phyloP scores from a whole-genome alignment of 768 basidiomycete species.

The Rhodotorula kratochvilovae region DNA sequence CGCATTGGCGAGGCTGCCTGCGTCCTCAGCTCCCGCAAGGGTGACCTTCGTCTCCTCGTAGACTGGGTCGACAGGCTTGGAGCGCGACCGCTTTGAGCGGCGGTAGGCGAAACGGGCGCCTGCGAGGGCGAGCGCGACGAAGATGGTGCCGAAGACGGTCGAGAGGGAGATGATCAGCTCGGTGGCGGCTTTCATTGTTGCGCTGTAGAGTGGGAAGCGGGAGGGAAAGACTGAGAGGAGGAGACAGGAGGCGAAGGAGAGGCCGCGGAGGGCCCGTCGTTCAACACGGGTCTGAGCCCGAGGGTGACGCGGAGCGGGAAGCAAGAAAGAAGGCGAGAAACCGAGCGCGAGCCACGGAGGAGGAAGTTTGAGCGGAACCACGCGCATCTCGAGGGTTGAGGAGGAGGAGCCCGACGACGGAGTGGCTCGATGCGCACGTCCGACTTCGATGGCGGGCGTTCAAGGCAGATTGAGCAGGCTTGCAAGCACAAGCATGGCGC shows the following conservation, averaged over 20 bases:
- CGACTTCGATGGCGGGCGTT: too few relatives aligned
- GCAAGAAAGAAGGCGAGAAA: too few relatives aligned
- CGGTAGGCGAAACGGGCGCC: slow-evolving; percentile 15
- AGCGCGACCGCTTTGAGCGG: neutral
- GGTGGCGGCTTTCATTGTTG: neutral
- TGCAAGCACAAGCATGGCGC: too few relatives aligned
- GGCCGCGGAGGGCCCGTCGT: too few relatives aligned
- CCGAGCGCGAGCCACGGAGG: too few relatives aligned
- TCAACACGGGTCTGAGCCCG: too few relatives aligned
- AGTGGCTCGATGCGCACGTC: too few relatives aligned
- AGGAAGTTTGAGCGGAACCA: too few relatives aligned
- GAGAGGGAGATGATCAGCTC: slow-evolving; percentile 7
- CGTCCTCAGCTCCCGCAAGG: neutral
- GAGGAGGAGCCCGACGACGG: too few relatives aligned
- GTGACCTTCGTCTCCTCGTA: slow-evolving; percentile 7
- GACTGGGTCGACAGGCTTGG: slow-evolving; percentile 5
- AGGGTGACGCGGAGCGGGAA: too few relatives aligned
- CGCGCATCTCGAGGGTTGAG: too few relatives aligned
- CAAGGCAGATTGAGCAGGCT: too few relatives aligned
- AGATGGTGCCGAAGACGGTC: slow-evolving; percentile 9
- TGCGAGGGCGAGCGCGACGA: slow-evolving; percentile 10
- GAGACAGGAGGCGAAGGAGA: neutral
- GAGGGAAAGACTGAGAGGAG: neutral
- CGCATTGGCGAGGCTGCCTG: neutral
- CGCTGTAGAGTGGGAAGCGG: neutral